phyloP scores from a whole-genome alignment of 202 grass and related monocot genomes.

The Thinopyrum obtusiflorum region DNA sequence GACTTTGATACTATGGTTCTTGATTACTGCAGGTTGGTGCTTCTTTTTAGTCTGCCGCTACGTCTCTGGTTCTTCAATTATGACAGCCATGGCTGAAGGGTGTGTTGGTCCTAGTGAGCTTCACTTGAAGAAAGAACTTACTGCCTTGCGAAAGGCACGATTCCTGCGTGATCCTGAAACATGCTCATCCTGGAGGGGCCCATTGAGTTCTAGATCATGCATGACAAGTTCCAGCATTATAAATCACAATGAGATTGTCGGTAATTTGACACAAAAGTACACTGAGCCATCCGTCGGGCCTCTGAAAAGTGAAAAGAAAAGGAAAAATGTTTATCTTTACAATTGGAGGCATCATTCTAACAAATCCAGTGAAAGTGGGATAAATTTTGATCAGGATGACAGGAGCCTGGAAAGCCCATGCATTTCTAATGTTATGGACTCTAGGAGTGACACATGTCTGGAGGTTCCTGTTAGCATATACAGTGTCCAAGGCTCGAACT shows the following conservation, averaged over 20 bases:
- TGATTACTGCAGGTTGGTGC: slow-evolving; percentile 30
- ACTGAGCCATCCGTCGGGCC: slow-evolving; percentile 34
- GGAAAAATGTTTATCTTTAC: slow-evolving; percentile 86
- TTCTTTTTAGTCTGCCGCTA: slow-evolving; percentile 26
- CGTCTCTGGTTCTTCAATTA: slow-evolving; percentile 20
- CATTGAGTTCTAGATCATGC: slow-evolving; percentile 82
- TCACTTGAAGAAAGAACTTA: slow-evolving; percentile 98
- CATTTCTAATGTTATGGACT: slow-evolving; percentile 64
- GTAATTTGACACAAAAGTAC: slow-evolving; percentile 32
- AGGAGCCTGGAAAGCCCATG: slow-evolving; percentile 64
- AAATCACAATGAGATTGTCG: slow-evolving; percentile 34
- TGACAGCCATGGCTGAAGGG: slow-evolving; percentile 61
- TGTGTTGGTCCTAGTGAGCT: slow-evolving; percentile 91
- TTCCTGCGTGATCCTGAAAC: slow-evolving; percentile 97
- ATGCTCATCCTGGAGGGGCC: slow-evolving; percentile 92
- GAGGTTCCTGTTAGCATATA: slow-evolving; percentile 69
- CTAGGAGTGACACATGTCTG: slow-evolving; percentile 63
- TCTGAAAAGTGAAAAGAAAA: slow-evolving; percentile 61
- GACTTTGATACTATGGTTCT: slow-evolving; percentile 20
- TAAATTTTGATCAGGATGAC: slow-evolving; percentile 58
- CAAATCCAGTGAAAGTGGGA: slow-evolving; percentile 70
- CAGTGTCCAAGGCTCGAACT: slow-evolving; percentile 59
- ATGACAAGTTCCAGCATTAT: slow-evolving; percentile 56
- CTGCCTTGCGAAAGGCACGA: slow-evolving; percentile 77
- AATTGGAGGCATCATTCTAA: slow-evolving; percentile 90